Base-by-base conservation (phyloP, 2,329 filamentous ascomycete species). In the Talaromyces sp. region DNA sequence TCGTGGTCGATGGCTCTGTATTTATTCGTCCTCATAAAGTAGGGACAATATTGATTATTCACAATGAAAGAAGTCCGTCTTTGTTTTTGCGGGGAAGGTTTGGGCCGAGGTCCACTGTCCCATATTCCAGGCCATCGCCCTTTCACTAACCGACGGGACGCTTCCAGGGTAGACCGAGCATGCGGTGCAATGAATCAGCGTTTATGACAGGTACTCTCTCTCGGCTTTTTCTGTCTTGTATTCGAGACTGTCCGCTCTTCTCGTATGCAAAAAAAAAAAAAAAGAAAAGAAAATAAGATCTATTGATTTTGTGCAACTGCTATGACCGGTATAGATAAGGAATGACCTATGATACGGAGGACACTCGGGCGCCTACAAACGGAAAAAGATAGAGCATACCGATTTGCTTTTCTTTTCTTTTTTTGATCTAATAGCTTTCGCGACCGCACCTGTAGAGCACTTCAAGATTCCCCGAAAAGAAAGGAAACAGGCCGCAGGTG, bases 31-130 rank as follows among this genome's bases (percentile, higher is more conserved):
- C 25, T 59, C 38, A 40, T 58, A 40, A 58, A 27, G 36, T 43
- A 58, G 56, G 7, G 29, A 10, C 25, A 58, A 13, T 58, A 58
- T 27, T 59, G 36, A 40, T 59, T 45, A 19, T 59, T 22, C 13
- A 43, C 54, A 36, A 29, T 22, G 38, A 64, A 43, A 54, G 15
- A 45, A 45, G 36, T 58, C 19, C 17, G 40, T n/a, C 1, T 29
- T 45, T 59, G 13, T 31, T 8, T 64, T 61, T 65, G 63, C 63
- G 63, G 63, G 63, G 63, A 65, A 65, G 45, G 29, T 10, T 19
- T 36, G 36, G 25, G 22, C 63, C 63, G 63, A 65, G 63, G 63
- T 61, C 58, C 47, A 29, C 45, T 4, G 43, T 47, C 2, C n/a
- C 6, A 8, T 45, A 38, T 38, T 17, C 15, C 4, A 38, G 43